Evolutionary conservation across 2,329 filamentous ascomycete species (phyloP).

Genomic region (Penicillium sp.): DNA sequence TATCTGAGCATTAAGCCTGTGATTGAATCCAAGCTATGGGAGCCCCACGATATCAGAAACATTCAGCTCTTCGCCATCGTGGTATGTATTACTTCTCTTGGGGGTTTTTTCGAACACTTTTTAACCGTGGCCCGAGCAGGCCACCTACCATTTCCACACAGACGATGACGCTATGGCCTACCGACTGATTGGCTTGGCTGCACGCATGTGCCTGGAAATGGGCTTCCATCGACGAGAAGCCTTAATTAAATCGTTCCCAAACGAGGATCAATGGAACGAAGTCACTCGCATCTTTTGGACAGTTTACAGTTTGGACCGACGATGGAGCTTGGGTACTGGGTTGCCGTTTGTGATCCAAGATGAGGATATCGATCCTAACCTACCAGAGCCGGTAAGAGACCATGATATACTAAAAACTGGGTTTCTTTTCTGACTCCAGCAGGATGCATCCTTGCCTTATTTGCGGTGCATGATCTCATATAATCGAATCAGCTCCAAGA

Average conservation of each 20-base stretch:
- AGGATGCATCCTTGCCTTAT: constrained; percentile 61
- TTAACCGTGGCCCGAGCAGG: constrained; percentile 42
- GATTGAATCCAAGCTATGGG: constrained; percentile 65
- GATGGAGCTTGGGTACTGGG: constrained; percentile 89
- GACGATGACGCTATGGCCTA: constrained; percentile 86
- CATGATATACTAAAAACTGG: neutral
- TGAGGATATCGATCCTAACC: constrained; percentile 75
- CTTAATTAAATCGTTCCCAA: constrained; percentile 65
- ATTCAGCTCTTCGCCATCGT: constrained; percentile 59
- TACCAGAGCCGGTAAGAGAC: constrained; percentile 71
- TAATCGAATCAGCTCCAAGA: constrained; percentile 77
- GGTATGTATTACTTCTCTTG: constrained; percentile 22
- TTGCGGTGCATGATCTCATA: constrained; percentile 83
- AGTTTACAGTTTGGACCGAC: constrained; percentile 78
- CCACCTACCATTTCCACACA: constrained; percentile 78
- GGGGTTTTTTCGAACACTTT: neutral
- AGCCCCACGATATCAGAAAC: constrained; percentile 57
- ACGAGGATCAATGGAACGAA: constrained; percentile 67
- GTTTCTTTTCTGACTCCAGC: neutral
- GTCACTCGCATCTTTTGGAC: constrained; percentile 81
- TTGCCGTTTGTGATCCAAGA: constrained; percentile 85
- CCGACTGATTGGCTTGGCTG: constrained; percentile 81
- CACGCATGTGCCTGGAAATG: constrained; percentile 75
- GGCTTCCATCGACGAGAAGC: constrained; percentile 80
- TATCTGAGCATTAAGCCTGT: constrained; percentile 74